A percentile compares a stretch with the other conserved stretches of the same genome.
These are phyloP conservation scores for Flaveria brownii DNA, from an alignment of 129 eudicot genomes.

Conservation along the genomic window DNA sequence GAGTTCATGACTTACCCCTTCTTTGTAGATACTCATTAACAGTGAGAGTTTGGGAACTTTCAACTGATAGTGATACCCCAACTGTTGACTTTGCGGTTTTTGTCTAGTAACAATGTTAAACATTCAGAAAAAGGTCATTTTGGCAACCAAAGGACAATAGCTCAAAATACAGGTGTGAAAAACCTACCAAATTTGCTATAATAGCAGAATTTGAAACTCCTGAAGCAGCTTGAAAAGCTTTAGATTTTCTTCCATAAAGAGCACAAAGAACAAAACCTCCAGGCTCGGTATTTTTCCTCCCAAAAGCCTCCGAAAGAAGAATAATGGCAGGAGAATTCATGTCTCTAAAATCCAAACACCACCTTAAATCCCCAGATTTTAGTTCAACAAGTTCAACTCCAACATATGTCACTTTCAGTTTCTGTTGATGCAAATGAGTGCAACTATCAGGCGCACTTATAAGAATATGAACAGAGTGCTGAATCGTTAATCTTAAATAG, in stretches of 20 bases:
- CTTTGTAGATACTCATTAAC: slow-evolving; percentile 70
- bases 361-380: slow-evolving; percentile 82
- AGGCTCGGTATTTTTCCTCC: slow-evolving; percentile 66
- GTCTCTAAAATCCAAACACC: slow-evolving; percentile 99
- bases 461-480: background rate
- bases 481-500: slow-evolving; percentile 7
- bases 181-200: slow-evolving; percentile 61
- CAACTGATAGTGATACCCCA: slow-evolving; percentile 70
- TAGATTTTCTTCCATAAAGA: slow-evolving; percentile 92
- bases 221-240: slow-evolving; percentile 96
- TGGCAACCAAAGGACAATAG: background rate
- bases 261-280: slow-evolving; percentile 92
- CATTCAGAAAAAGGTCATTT: slow-evolving; percentile 22
- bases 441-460: slow-evolving; percentile 8
- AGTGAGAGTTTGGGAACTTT: slow-evolving; percentile 72
- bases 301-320: slow-evolving; percentile 72
- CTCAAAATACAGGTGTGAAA: background rate
- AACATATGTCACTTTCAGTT: slow-evolving; percentile 82
- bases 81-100: slow-evolving; percentile 82
- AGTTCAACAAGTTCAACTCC: slow-evolving; percentile 86
- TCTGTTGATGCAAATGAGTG: slow-evolving; percentile 47
- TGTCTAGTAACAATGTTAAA: slow-evolving; percentile 45
- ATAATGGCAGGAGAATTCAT: slow-evolving; percentile 81
- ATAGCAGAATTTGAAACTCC: slow-evolving; percentile 73
- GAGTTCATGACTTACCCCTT: slow-evolving; percentile 60